Conservation (phyloP, 495 filamentous ascomycete genomes). For the Penicillium ochrochloron region DNA sequence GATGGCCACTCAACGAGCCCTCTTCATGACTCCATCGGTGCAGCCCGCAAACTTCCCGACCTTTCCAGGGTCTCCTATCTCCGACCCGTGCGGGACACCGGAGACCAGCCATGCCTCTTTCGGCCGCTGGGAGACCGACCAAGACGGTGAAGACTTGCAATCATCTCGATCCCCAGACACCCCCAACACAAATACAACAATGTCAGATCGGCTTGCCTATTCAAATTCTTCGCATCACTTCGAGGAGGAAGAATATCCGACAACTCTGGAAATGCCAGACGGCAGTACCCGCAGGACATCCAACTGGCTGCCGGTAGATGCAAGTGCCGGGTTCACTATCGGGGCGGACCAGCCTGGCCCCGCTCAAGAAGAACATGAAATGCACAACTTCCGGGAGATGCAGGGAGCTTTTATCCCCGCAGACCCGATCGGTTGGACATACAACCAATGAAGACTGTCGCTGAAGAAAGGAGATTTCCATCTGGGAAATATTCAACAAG, state of each 20-base stretch:
- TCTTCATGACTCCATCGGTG: conserved; percentile 38
- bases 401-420: conserved; percentile 16
- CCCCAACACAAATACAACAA: not conserved
- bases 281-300: conserved; percentile 39
- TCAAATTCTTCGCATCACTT: not conserved
- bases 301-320: conserved; percentile 48
- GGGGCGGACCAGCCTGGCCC: conserved; percentile 1
- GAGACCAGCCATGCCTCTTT: conserved; percentile 27
- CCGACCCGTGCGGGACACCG: conserved; percentile 35
- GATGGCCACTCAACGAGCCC: conserved; percentile 40
- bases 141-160: conserved; percentile 20
- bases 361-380: not conserved
- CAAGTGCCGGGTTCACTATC: conserved; percentile 43
- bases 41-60: conserved; percentile 7
- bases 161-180: conserved; percentile 4
- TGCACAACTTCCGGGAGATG: conserved; percentile 13
- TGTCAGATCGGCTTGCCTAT: not conserved
- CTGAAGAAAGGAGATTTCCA: not conserved
- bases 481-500: not conserved
- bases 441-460: conserved; percentile 1
- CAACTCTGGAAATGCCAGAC: conserved; percentile 47
- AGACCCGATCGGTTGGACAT: conserved; percentile 14
- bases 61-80: conserved; percentile 25
- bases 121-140: conserved; percentile 31
- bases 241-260: conserved; percentile 26